Base-by-base conservation (phyloP, 257 asterid species). In the Nicotiana attenuata region DNA sequence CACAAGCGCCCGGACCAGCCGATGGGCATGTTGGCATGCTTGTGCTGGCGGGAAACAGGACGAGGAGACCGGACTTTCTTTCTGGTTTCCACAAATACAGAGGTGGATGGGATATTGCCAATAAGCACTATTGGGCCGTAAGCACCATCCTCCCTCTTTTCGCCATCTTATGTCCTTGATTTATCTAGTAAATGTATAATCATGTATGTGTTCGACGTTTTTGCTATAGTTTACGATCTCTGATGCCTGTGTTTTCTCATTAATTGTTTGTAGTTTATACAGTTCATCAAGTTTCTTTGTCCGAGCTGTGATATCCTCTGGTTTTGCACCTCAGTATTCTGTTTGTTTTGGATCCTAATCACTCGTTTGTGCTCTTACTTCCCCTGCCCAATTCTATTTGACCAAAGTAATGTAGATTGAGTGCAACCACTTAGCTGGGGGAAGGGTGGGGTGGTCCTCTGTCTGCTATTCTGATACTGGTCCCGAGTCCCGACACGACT, bases 81-180 rank as follows among this genome's bases (percentile, higher is more conserved):
- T 85, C 93, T 10, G 84, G 83, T 73, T 94, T 96, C 86, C 93
- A 81, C 61, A 91, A 88, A 85, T 96, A 96, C 87, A 90, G 90
- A 89, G 98, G 97, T 84, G 99, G 99, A 92, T 96, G 99, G 98
- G 94, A 96, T 80, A 92, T 96, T 88, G 89, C 93, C 88, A 91
- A 94, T 87, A 91, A 92, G 84, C 98, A 94, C 83, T 94, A 94
- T 86, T 94, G 97, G 97, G 91, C 96, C 85, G 98, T 94, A 88
- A 91, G 97, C 28, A 82, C 75, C 50, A 6, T 38, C 55, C 61
- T 80, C 41, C 68, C 29, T 80, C 15, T 19, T 33, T 26, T n/a
- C 19, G n/a, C 59, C 66, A 22, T 64, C 61, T 13, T 16, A 47
- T 78, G 24, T 78, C 5, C 17, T 78, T 78, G 56, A 78, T 11